Evolutionary conservation across 1,139 yeast genomes (phyloP).

Genomic region (Scheffersomyces stambukii): DNA sequence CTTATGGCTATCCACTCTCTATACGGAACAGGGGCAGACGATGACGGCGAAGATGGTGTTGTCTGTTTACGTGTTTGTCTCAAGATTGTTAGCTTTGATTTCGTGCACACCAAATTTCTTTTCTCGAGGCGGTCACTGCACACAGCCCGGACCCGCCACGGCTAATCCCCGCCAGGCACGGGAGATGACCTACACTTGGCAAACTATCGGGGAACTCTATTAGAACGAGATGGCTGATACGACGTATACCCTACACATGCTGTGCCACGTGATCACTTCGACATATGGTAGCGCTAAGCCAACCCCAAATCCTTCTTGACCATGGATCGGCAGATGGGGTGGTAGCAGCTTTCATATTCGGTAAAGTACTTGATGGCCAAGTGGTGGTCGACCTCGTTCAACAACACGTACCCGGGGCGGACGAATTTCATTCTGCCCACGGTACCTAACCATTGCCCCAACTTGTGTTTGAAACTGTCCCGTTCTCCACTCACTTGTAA

Average conservation of each 20-base stretch:
- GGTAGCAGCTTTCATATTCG: constrained; percentile 57
- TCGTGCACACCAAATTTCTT: too few relatives aligned
- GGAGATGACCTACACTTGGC: too few relatives aligned
- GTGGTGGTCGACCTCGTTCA: constrained; percentile 59
- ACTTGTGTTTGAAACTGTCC: constrained; percentile 14
- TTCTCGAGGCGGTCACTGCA: too few relatives aligned
- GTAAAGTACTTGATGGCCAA: constrained; percentile 65
- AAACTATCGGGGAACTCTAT: too few relatives aligned
- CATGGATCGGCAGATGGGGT: constrained; percentile 79
- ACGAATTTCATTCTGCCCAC: constrained; percentile 96
- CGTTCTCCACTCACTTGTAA: constrained; percentile 53
- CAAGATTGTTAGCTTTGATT: too few relatives aligned
- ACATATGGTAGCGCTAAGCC: too few relatives aligned
- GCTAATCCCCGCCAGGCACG: too few relatives aligned
- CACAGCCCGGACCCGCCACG: too few relatives aligned
- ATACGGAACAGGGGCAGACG: not conserved
- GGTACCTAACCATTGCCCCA: constrained; percentile 83
- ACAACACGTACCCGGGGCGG: constrained; percentile 73
- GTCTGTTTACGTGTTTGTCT: too few relatives aligned
- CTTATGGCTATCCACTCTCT: not conserved
- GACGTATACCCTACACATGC: too few relatives aligned
- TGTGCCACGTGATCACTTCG: too few relatives aligned
- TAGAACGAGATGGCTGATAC: too few relatives aligned
- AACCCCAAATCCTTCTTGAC: constrained; percentile 68
- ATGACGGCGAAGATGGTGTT: not conserved